A percentile compares a stretch with the other conserved stretches of the same genome.
phyloP scores from a whole-genome alignment of 1,284 basidiomycete genomes.

The Peniophora sp. region DNA sequence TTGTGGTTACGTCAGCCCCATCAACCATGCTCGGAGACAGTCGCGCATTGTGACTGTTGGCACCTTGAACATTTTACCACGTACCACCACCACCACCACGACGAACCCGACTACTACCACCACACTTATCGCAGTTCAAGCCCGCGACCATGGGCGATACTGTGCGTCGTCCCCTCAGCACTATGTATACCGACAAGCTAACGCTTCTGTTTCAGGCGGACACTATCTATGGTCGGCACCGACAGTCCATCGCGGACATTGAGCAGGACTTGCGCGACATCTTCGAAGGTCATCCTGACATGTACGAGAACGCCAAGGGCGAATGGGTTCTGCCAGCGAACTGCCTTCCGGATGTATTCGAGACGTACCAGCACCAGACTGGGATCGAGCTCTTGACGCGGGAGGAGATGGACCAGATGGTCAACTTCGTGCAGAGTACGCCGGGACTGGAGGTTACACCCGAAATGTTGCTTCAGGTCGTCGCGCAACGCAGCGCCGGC shows the following conservation, averaged over 20 bases:
- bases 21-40: no score
- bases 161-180: slow-evolving; percentile 4
- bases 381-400: slow-evolving; percentile 49
- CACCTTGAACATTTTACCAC: no score
- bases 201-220: neutral
- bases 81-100: no score
- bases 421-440: slow-evolving; percentile 44
- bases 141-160: slow-evolving; percentile 6
- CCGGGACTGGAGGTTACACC: slow-evolving; percentile 65
- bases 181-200: neutral
- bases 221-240: slow-evolving; percentile 38
- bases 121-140: neutral
- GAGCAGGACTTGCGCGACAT: slow-evolving; percentile 58
- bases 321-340: slow-evolving; percentile 58
- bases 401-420: slow-evolving; percentile 52
- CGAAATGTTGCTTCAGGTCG: slow-evolving; percentile 52
- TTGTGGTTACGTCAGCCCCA: no score
- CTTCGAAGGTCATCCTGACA: slow-evolving; percentile 54
- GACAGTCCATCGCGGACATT: slow-evolving; percentile 61
- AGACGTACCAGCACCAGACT: slow-evolving; percentile 46
- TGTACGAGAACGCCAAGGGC: slow-evolving; percentile 43
- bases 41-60: no score
- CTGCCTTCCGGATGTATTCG: slow-evolving; percentile 59
- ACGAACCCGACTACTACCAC: neutral
- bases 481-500: slow-evolving; percentile 52